phyloP scores from a whole-genome alignment of 148 eudicot genomes.

The Agrostemma githago region DNA sequence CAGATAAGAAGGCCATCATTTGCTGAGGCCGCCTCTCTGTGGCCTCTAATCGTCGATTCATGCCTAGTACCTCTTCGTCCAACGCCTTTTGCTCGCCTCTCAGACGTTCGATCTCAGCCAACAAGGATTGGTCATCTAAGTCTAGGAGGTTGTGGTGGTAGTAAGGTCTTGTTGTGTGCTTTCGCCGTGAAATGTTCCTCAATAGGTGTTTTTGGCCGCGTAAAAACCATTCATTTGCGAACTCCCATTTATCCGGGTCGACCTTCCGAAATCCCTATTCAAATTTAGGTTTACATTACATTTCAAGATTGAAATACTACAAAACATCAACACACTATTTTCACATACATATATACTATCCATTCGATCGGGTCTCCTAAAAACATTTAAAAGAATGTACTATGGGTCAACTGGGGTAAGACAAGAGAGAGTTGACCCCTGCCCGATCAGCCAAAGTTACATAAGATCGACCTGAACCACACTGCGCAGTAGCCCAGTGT shows the following conservation, averaged over 20 bases:
- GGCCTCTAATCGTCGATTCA: constrained; percentile 59
- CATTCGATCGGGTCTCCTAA: too few relatives aligned
- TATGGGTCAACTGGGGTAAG: too few relatives aligned
- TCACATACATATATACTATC: too few relatives aligned
- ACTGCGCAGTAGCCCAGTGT: too few relatives aligned
- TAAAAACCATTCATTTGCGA: constrained; percentile 72
- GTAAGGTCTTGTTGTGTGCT: constrained; percentile 25
- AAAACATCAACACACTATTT: neutral
- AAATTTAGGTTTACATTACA: neutral
- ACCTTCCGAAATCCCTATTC: constrained; percentile 58
- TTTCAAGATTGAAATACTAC: neutral
- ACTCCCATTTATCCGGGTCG: constrained; percentile 72
- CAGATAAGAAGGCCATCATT: constrained; percentile 64
- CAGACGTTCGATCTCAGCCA: constrained; percentile 50
- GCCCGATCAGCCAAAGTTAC: too few relatives aligned
- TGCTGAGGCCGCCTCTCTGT: constrained; percentile 83
- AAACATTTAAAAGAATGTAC: too few relatives aligned
- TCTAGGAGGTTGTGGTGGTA: constrained; percentile 27
- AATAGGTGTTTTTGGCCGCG: constrained; percentile 60
- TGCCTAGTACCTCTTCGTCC: constrained; percentile 51
- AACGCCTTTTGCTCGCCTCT: constrained; percentile 53
- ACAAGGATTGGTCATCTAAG: constrained; percentile 33
- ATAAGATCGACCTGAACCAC: too few relatives aligned
- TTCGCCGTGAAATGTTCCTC: constrained; percentile 48
- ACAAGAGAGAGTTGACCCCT: too few relatives aligned